Base-by-base conservation (phyloP, 2,329 filamentous ascomycete genomes). In the Ophiostoma novo-ulmi region DNA sequence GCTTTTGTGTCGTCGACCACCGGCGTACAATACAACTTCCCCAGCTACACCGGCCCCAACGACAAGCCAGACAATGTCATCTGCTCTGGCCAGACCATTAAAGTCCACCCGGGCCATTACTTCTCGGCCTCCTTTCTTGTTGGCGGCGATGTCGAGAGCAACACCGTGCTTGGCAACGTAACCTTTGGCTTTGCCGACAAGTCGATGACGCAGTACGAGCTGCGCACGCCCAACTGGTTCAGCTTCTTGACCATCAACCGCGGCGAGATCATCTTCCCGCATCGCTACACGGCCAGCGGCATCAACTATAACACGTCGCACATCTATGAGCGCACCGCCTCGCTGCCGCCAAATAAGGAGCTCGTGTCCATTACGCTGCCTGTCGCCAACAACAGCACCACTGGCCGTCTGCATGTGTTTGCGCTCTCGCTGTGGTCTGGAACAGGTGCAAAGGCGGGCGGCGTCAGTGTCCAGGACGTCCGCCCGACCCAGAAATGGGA, bases 221-320 rank as follows among this genome's bases (percentile, higher is more conserved):
- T 83, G 68, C 80, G 81, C 11, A 80, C 84, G 38, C 20, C 67
- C 26, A 26, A 67, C 48, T n/a, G 63, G 64, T 70, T 65, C 63
- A 67, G 63, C 17, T 67, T 67, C 72, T 20, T 72, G 22, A 70
- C 72, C 17, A 67, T 71, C 35, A 80, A 81, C 69, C 79, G 79
- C 17, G 83, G 83, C 64, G 81, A 83, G 70, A 77, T 85, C 70
- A 78, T 82, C 35, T 80, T 80, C 69, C 81, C 82, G 0, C 77
- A 75, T 69, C 79, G 80, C 63, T 83, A 78, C 74, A 83, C 81
- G 0, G 48, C 74, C 2, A 78, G 79, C 58, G 78, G 78, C 35
- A 80, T 78, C 4, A 81, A 82, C 74, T 80, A 78, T 73, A 83
- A 83, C 73, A 78, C 77, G 3, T 78, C 79, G 5, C 80, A 82